These are phyloP conservation scores for Logfia minima DNA, from an alignment of 129 eudicot genomes.

Conservation along the genomic window DNA sequence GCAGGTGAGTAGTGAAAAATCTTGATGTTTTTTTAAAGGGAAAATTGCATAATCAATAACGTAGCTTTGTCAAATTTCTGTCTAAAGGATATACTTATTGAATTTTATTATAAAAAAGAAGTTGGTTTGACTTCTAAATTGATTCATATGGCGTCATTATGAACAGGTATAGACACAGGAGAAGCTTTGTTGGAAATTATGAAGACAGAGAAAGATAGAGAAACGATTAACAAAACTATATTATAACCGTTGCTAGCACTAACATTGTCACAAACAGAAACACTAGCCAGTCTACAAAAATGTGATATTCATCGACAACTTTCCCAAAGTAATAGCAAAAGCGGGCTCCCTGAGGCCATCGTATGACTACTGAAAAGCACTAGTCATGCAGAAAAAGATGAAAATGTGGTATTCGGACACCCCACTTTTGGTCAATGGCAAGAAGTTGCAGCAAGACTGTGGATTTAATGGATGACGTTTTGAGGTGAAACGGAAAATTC, in stretches of 20 bases:
- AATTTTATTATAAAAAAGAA: not conserved
- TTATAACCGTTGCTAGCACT: conserved; percentile 57
- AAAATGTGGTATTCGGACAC: not conserved
- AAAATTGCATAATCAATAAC: not conserved
- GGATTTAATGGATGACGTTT: no score
- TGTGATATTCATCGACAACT: conserved; percentile 54
- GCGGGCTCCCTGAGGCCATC: conserved; percentile 58
- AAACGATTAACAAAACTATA: conserved; percentile 39
- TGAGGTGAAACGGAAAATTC: not conserved
- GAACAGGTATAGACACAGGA: conserved; percentile 70
- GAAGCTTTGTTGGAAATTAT: conserved; percentile 61
- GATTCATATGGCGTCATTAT: not conserved
- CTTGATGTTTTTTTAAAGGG: not conserved
- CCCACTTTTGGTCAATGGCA: not conserved
- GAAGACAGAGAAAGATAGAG: conserved; percentile 40
- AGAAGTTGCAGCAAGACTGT: not conserved
- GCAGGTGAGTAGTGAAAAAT: conserved; percentile 49
- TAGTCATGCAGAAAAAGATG: not conserved
- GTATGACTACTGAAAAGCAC: conserved; percentile 42
- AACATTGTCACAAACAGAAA: conserved; percentile 46
- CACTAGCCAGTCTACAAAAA: conserved; percentile 50
- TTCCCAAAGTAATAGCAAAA: conserved; percentile 42
- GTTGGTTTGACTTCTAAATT: not conserved
- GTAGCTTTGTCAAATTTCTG: not conserved
- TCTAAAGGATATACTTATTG: no score